Evolutionary conservation across 2,329 filamentous ascomycete genomes (phyloP).

Genomic region (Colletotrichum tanaceti): DNA sequence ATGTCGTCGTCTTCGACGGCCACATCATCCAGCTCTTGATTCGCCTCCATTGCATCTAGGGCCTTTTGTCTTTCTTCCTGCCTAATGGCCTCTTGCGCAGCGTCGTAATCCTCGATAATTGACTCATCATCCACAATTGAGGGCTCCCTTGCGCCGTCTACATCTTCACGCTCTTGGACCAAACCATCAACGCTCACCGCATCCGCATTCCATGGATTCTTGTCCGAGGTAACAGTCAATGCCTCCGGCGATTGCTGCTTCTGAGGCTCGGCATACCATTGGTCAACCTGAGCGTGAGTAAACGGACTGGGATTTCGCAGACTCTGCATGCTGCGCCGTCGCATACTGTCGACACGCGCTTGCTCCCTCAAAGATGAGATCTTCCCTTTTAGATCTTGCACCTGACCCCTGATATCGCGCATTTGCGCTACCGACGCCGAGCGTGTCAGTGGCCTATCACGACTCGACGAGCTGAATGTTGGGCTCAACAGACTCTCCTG

Average conservation of each 20-base stretch:
- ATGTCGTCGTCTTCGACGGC: slow-evolving; percentile 49
- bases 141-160: slow-evolving; percentile 22
- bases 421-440: slow-evolving; percentile 80
- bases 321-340: slow-evolving; percentile 80
- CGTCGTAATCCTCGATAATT: slow-evolving; percentile 45
- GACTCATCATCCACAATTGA: slow-evolving; percentile 44
- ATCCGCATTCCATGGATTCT: slow-evolving; percentile 49
- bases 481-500: slow-evolving; percentile 58
- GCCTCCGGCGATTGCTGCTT: slow-evolving; percentile 43
- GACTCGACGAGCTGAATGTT: slow-evolving; percentile 52
- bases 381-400: slow-evolving; percentile 86
- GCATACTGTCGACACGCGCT: slow-evolving; percentile 81
- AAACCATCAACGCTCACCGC: slow-evolving; percentile 46
- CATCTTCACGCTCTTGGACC: slow-evolving; percentile 36
- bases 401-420: slow-evolving; percentile 81
- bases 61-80: slow-evolving; percentile 43
- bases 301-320: slow-evolving; percentile 82
- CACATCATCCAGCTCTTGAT: slow-evolving; percentile 11
- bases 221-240: slow-evolving; percentile 35
- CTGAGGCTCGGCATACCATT: slow-evolving; percentile 58
- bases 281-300: slow-evolving; percentile 73
- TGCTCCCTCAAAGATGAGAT: slow-evolving; percentile 84
- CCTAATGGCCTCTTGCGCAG: slow-evolving; percentile 44
- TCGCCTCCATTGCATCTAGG: slow-evolving; percentile 33
- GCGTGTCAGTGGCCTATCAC: slow-evolving; percentile 66